Conservation (phyloP, 768 basidiomycete genomes). For the Serendipita sp. region DNA sequence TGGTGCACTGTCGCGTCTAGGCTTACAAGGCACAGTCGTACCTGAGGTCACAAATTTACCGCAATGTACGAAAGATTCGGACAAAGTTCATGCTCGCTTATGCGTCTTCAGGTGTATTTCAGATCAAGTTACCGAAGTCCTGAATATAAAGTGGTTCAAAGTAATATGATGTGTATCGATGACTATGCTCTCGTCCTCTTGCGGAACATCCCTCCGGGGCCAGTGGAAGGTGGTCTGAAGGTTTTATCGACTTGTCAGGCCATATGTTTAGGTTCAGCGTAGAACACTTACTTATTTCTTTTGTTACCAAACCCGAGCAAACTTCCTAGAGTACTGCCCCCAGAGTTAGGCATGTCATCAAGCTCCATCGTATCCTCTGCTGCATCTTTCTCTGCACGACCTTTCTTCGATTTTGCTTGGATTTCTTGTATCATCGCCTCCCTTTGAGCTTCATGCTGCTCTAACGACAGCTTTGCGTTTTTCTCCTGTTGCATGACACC, state of each 20-base stretch:
- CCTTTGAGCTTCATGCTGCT: not conserved
- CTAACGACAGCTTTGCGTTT: not conserved
- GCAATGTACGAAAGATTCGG: constrained; percentile 44
- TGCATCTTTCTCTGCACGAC: not conserved
- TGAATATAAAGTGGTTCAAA: not conserved
- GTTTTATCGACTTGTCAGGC: not conserved
- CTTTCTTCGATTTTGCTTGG: not conserved
- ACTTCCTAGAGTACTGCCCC: not conserved
- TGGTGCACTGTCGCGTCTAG: constrained; percentile 65
- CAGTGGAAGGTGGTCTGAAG: not conserved
- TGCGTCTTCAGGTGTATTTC: constrained; percentile 49
- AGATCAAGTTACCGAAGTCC: constrained; percentile 59
- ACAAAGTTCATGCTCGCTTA: not conserved
- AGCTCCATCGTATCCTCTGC: not conserved
- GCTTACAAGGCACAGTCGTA: constrained; percentile 54
- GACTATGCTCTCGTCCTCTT: not conserved
- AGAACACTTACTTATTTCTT: not conserved
- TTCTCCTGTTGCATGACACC: not conserved
- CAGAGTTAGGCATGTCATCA: not conserved
- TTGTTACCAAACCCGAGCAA: not conserved
- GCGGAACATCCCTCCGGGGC: not conserved
- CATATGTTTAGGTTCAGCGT: not conserved
- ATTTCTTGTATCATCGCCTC: constrained; percentile 1
- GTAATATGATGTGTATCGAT: not conserved
- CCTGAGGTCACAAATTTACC: constrained; percentile 70